These are phyloP conservation scores for carrot (Daucus carota) DNA, from an alignment of 129 eudicot species.

Conservation along the genomic window DNA sequence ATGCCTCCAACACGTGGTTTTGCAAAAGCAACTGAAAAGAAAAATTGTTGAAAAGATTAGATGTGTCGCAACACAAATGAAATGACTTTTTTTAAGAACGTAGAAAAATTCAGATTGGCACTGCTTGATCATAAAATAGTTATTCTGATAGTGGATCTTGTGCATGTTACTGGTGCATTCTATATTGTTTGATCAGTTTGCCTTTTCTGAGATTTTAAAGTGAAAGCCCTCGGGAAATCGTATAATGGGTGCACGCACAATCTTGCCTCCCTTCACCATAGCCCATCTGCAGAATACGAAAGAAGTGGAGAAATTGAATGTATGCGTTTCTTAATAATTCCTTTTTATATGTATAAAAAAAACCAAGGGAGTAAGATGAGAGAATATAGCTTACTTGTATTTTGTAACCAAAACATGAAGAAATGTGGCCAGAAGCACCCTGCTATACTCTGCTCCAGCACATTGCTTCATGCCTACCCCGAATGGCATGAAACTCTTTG, in stretches of 20 bases:
- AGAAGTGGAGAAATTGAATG: neutral
- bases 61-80: too few relatives aligned
- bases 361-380: neutral
- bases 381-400: constrained; percentile 22
- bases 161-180: neutral
- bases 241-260: constrained; percentile 37
- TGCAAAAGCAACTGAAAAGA: too few relatives aligned
- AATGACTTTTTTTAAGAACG: too few relatives aligned
- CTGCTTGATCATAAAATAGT: too few relatives aligned
- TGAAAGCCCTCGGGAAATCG: constrained; percentile 41
- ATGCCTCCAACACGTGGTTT: too few relatives aligned
- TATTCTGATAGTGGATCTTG: neutral
- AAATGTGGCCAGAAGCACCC: constrained; percentile 35
- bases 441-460: constrained; percentile 53
- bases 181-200: neutral
- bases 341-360: neutral
- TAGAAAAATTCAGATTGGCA: too few relatives aligned
- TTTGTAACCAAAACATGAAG: constrained; percentile 51
- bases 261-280: constrained; percentile 38
- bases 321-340: neutral
- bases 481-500: constrained; percentile 57
- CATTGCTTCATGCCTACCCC: constrained; percentile 61
- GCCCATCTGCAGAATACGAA: constrained; percentile 25
- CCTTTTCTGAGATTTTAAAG: constrained; percentile 27
- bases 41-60: too few relatives aligned